Conservation (phyloP, 2,329 filamentous ascomycete species). For the Microthyrium microscopicum region DNA sequence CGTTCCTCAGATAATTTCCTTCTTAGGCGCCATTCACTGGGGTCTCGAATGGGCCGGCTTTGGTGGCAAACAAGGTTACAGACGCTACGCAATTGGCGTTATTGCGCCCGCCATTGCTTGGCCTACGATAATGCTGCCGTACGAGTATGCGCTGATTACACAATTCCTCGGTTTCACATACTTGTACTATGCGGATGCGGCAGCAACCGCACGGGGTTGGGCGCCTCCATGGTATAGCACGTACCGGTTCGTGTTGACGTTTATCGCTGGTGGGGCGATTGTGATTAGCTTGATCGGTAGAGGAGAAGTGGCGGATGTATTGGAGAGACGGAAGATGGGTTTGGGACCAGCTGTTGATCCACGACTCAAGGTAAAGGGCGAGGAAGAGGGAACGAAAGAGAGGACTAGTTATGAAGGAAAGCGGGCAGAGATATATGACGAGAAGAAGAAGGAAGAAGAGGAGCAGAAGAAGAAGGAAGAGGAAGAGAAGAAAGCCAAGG, state of each 20-base stretch:
- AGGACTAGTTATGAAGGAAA: constrained; percentile 3
- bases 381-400: constrained; percentile 9
- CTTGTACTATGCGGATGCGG: constrained; percentile 71
- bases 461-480: constrained; percentile 1
- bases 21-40: constrained; percentile 89
- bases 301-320: constrained; percentile 51
- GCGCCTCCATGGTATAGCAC: constrained; percentile 71
- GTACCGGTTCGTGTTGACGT: constrained; percentile 85
- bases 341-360: constrained; percentile 10
- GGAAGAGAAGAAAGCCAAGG: constrained; percentile 1
- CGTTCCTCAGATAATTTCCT: constrained; percentile 60
- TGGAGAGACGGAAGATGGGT: constrained; percentile 25
- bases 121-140: constrained; percentile 72
- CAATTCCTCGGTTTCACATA: constrained; percentile 76
- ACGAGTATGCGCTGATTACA: constrained; percentile 68
- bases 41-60: constrained; percentile 69
- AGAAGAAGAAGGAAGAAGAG: not conserved
- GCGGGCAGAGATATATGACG: not conserved
- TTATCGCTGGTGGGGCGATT: constrained; percentile 70
- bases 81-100: constrained; percentile 71
- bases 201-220: constrained; percentile 58
- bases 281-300: constrained; percentile 67
- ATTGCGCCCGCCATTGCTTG: constrained; percentile 67
- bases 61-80: constrained; percentile 50
- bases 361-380: constrained; percentile 16